Evolutionary conservation across 208 protist species (phyloP).

Genomic region (Trypanosoma rangeli): DNA sequence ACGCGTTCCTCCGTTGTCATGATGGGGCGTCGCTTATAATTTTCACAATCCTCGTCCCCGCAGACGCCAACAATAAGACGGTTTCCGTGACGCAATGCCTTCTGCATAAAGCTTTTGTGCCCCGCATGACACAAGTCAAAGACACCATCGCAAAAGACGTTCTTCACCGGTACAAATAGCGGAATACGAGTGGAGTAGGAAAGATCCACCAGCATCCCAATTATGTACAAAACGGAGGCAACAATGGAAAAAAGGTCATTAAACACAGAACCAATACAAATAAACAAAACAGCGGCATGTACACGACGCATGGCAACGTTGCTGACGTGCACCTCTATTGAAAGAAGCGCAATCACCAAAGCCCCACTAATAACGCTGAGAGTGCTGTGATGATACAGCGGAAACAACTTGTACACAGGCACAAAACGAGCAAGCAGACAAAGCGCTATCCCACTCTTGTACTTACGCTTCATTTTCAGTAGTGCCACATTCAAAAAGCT

Average conservation of each 20-base stretch:
- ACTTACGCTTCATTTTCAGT: constrained; percentile 58
- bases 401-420: constrained; percentile 80
- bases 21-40: constrained; percentile 92
- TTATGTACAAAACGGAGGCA: constrained; percentile 71
- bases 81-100: constrained; percentile 84
- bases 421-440: constrained; percentile 63
- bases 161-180: constrained; percentile 86
- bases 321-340: constrained; percentile 86
- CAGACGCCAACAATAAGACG: constrained; percentile 91
- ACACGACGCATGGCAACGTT: constrained; percentile 79
- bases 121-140: constrained; percentile 93
- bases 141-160: constrained; percentile 93
- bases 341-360: constrained; percentile 81
- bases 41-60: constrained; percentile 81
- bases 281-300: constrained; percentile 83
- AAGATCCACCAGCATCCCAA: constrained; percentile 84
- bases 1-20: constrained; percentile 90
- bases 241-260: constrained; percentile 81
- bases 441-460: constrained; percentile 68
- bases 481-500: constrained; percentile 70
- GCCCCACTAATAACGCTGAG: constrained; percentile 84
- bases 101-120: constrained; percentile 88
- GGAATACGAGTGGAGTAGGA: constrained; percentile 88
- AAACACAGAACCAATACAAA: constrained; percentile 84
- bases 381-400: constrained; percentile 64